Base-by-base conservation (phyloP, 495 filamentous ascomycete species). In the Aspergillus cristatus region DNA sequence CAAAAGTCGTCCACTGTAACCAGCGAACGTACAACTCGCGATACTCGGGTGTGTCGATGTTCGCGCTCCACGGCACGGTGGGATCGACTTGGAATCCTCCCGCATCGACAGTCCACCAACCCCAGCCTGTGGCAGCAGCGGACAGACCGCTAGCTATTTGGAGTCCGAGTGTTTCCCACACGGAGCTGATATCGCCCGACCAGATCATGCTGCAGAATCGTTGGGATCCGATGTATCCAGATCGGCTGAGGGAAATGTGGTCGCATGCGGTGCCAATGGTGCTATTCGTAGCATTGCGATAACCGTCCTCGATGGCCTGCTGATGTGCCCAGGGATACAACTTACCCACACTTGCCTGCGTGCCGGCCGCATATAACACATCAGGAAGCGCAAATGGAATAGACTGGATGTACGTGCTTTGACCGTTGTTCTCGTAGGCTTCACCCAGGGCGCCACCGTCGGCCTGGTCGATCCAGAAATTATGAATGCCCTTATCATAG, bases 401-500 rank as follows among this genome's bases (percentile, higher is more conserved):
- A 2, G 48, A 55, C 31, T 58, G 33, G 25, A 57, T 52, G 28
- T 54, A 55, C 30, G 35, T 31, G 24, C 48, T 53, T 24, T 58
- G 54, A 0, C 54, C 54, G 15, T 58, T 58, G 30, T 58, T 58
- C 34, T 58, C 51, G 29, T 55, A 55, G 1, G 51, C 51, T 28
- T 58, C 54, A 18, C 54, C 54, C 5, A 58, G 51, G 1, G 54
- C 30, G 0, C 53, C 56, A 15, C 53, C 53, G 20, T 60, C 54
- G 5, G 54, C 57, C 37, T 60, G 51, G 29, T 60, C 57, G 34
- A 60, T 53, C 57, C 57, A 60, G 41, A 77, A 79, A 11, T 69
- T 45, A 34, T 62, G 60, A 46, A 79, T 74, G n/a, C 74, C 75
- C 26, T 65, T 69, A 39, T 62, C 53, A 48, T 71, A 70, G 55